A percentile compares a stretch with the other conserved stretches of the same genome.
Conservation (phyloP, 495 filamentous ascomycete species). For the Aspergillus leporis region DNA sequence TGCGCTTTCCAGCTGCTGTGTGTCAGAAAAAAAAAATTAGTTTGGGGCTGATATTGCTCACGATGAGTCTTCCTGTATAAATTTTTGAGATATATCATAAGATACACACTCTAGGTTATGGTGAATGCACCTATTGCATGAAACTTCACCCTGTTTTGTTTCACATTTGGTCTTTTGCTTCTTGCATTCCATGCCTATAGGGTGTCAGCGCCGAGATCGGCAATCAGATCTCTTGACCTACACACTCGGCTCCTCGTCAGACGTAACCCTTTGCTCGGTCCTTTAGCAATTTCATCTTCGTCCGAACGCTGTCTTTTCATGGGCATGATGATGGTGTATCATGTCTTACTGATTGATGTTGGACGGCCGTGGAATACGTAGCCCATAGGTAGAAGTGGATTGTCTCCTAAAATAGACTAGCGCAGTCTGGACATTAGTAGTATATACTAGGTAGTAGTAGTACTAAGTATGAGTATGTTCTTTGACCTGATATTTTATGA, state of each 20-base stretch:
- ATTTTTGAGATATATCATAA: slow-evolving; percentile 13
- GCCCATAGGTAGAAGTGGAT: neutral
- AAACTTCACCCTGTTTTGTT: neutral
- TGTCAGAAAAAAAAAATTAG: neutral
- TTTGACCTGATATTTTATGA: no score
- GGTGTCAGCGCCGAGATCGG: neutral
- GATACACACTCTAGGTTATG: slow-evolving; percentile 10
- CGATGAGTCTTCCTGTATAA: slow-evolving; percentile 13
- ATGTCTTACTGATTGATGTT: neutral
- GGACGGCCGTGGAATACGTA: neutral
- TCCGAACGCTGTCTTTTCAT: neutral
- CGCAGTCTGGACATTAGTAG: neutral
- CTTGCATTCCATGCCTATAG: slow-evolving; percentile 12
- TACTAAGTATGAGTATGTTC: neutral
- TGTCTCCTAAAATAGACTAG: neutral
- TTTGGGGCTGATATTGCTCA: neutral
- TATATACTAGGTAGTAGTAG: no score
- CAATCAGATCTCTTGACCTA: neutral
- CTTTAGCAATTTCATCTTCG: neutral
- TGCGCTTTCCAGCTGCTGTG: slow-evolving; percentile 9
- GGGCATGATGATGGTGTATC: neutral
- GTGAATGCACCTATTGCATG: slow-evolving; percentile 7
- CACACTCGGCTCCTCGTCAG: slow-evolving; percentile 2
- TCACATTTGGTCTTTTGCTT: slow-evolving; percentile 17
- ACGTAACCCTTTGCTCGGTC: neutral